These are phyloP conservation scores for Cryoendolithus antarcticus DNA, from an alignment of 2,329 filamentous ascomycete species.

Conservation along the genomic window DNA sequence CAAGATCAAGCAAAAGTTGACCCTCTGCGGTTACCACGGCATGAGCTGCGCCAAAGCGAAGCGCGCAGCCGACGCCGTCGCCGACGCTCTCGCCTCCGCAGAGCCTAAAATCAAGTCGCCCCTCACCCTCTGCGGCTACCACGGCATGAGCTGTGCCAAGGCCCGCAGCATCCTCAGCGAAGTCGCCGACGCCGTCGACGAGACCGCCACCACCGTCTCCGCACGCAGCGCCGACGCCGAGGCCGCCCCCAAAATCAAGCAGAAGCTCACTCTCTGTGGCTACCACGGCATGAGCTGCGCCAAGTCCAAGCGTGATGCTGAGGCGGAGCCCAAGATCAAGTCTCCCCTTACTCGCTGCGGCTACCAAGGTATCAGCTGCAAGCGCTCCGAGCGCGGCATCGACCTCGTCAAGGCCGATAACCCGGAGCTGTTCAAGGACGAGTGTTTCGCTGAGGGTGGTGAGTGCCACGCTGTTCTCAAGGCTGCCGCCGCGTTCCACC, in stretches of 20 bases:
- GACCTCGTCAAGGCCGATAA: constrained; percentile 8
- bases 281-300: constrained; percentile 32
- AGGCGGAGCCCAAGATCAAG: constrained; percentile 17
- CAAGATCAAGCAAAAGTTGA: constrained; percentile 1
- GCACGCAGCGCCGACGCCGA: constrained; percentile 14
- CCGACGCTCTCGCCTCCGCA: constrained; percentile 22
- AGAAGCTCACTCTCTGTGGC: constrained; percentile 20
- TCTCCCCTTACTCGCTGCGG: constrained; percentile 20
- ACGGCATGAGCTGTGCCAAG: constrained; percentile 33
- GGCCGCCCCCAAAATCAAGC: constrained; percentile 12
- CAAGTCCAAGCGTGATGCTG: constrained; percentile 29
- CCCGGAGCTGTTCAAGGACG: constrained; percentile 8
- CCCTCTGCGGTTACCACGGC: constrained; percentile 11
- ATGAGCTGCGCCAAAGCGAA: constrained; percentile 23
- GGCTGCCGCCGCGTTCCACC: constrained; percentile 13
- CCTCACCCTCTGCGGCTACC: constrained; percentile 25
- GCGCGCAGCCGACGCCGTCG: constrained; percentile 26
- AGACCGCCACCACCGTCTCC: constrained; percentile 7
- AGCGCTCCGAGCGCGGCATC: constrained; percentile 29
- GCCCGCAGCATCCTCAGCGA: constrained; percentile 32
- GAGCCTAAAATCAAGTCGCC: constrained; percentile 9
- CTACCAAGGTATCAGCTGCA: constrained; percentile 30
- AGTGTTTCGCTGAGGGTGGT: constrained; percentile 12
- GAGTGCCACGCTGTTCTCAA: constrained; percentile 17
- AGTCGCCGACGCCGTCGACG: constrained; percentile 15